phyloP scores from a whole-genome alignment of 1,284 basidiomycete genomes.

The Ustilago shanxiensis region DNA sequence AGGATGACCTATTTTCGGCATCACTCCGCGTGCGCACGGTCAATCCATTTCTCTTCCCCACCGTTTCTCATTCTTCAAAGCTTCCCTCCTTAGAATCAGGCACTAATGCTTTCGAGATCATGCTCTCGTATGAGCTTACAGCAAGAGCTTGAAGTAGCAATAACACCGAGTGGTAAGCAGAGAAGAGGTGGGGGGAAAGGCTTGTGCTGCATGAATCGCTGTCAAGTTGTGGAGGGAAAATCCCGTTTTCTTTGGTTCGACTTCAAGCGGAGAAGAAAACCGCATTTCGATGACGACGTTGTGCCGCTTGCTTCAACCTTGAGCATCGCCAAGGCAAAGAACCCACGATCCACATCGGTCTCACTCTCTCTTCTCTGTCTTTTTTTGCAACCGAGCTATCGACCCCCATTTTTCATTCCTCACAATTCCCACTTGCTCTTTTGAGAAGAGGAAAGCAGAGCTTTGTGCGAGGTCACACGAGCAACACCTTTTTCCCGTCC shows the following conservation, averaged over 20 bases:
- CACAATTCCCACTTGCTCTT: too few species aligned
- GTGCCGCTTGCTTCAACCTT: background rate
- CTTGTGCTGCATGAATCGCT: background rate
- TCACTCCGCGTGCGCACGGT: background rate
- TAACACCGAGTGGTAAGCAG: too few species aligned
- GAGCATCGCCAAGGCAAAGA: background rate
- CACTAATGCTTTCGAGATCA: too few species aligned
- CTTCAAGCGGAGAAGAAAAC: background rate
- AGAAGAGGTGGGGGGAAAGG: too few species aligned
- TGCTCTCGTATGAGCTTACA: too few species aligned
- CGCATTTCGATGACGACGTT: slow-evolving; percentile 8
- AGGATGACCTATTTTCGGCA: slow-evolving; percentile 1
- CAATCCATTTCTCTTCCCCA: too few species aligned
- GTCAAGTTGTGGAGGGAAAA: background rate
- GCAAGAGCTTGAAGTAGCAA: too few species aligned
- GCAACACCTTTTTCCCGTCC: too few species aligned
- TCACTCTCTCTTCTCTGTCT: background rate
- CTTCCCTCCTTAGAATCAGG: too few species aligned
- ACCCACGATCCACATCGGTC: slow-evolving; percentile 2
- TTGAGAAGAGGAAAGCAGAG: too few species aligned
- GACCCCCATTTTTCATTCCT: too few species aligned
- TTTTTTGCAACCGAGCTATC: background rate
- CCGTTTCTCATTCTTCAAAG: too few species aligned
- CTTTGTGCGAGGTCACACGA: background rate
- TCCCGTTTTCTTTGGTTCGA: background rate